These are phyloP conservation scores for Coniochaeta sp. DNA, from an alignment of 2,329 filamentous ascomycete species.

Conservation along the genomic window DNA sequence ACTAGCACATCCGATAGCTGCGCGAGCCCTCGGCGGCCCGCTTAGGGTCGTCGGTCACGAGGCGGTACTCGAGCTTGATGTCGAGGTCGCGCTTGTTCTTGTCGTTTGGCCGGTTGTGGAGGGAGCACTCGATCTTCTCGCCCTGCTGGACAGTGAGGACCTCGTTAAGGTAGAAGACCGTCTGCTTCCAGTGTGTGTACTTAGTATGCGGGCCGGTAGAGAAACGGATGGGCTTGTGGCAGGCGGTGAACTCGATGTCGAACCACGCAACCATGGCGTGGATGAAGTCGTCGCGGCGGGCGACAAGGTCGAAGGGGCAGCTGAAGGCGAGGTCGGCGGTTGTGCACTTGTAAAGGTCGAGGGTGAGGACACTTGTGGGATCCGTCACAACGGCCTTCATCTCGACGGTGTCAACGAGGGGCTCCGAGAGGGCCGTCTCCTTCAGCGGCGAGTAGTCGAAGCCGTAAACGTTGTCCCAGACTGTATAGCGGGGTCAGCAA, in stretches of 20 bases:
- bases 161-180: slow-evolving; percentile 94
- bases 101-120: slow-evolving; percentile 81
- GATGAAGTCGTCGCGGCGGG: slow-evolving; percentile 85
- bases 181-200: slow-evolving; percentile 99
- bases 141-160: slow-evolving; percentile 85
- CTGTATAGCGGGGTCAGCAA: slow-evolving; percentile 33
- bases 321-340: slow-evolving; percentile 77
- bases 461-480: slow-evolving; percentile 99
- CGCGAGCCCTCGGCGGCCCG: slow-evolving; percentile 62
- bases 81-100: slow-evolving; percentile 95
- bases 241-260: slow-evolving; percentile 96
- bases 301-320: slow-evolving; percentile 66
- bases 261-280: slow-evolving; percentile 98
- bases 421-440: slow-evolving; percentile 86
- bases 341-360: slow-evolving; percentile 90
- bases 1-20: slow-evolving; percentile 72
- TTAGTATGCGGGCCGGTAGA: slow-evolving; percentile 96
- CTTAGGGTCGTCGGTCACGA: slow-evolving; percentile 67
- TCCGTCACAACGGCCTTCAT: slow-evolving; percentile 96
- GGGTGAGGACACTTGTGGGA: slow-evolving; percentile 72
- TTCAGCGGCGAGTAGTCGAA: slow-evolving; percentile 96
- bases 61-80: slow-evolving; percentile 76
- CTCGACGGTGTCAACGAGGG: slow-evolving; percentile 95
- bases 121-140: slow-evolving; percentile 65
- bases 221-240: slow-evolving; percentile 96